These are phyloP conservation scores for Globisporangium viniferum DNA, from an alignment of 352 stramenopile species.

Conservation along the genomic window DNA sequence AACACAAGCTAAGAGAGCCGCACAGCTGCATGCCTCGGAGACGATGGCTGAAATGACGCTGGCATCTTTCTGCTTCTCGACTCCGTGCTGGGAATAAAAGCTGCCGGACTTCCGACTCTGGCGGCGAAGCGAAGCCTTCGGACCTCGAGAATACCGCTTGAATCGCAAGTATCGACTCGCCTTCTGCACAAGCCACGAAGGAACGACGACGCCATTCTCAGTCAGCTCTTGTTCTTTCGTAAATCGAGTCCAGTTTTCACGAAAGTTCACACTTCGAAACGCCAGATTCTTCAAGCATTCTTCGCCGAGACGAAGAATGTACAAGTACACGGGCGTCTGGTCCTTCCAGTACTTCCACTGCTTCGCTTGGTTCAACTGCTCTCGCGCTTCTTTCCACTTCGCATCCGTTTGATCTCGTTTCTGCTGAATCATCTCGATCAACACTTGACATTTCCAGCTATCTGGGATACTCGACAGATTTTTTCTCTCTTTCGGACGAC, in stretches of 20 bases:
- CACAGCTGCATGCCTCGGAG: constrained; percentile 72
- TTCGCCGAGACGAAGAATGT: constrained; percentile 76
- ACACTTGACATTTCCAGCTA: constrained; percentile 65
- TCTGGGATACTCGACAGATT: constrained; percentile 36
- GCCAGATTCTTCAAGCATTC: constrained; percentile 80
- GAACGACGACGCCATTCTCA: constrained; percentile 28
- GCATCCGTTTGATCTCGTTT: constrained; percentile 57
- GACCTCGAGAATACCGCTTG: constrained; percentile 78
- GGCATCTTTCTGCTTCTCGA: constrained; percentile 56
- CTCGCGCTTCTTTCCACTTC: constrained; percentile 66
- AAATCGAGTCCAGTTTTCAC: constrained; percentile 57
- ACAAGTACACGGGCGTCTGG: constrained; percentile 77
- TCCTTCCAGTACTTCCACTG: constrained; percentile 76
- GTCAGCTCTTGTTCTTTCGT: constrained; percentile 51
- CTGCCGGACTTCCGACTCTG: constrained; percentile 61
- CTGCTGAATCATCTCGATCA: constrained; percentile 70
- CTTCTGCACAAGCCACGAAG: constrained; percentile 70
- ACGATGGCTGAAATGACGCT: constrained; percentile 72
- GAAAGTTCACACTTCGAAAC: constrained; percentile 79
- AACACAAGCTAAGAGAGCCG: constrained; percentile 72
- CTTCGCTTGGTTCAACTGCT: constrained; percentile 45
- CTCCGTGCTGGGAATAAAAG: constrained; percentile 74
- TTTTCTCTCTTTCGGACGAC: constrained; percentile 53
- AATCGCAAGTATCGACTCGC: constrained; percentile 81
- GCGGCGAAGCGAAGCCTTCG: constrained; percentile 51